Percentiles rank a stretch among this genome's conserved stretches.
phyloP scores from a whole-genome alignment of 495 filamentous ascomycete species.

The Aspergillus sclerotiicarbonarius region DNA sequence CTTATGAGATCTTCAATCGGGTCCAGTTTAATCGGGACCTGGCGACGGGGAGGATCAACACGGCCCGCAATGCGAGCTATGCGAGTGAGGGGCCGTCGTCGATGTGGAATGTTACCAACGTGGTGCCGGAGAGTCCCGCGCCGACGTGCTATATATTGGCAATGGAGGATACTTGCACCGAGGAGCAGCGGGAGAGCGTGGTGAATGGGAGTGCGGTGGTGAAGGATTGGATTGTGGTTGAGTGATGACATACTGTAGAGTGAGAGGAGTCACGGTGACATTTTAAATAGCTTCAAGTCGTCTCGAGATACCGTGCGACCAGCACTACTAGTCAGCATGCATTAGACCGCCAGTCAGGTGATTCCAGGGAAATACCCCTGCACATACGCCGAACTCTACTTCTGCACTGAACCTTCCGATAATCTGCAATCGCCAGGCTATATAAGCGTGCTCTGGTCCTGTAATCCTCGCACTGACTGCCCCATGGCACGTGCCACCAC shows the following conservation, averaged over 20 bases:
- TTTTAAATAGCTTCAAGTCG: no score
- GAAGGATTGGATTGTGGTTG: slow-evolving; percentile 49
- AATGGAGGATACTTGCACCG: slow-evolving; percentile 39
- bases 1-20: slow-evolving; percentile 55
- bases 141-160: slow-evolving; percentile 49
- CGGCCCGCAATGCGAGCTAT: slow-evolving; percentile 38
- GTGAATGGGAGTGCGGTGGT: slow-evolving; percentile 47
- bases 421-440: no score
- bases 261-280: no score
- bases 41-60: slow-evolving; percentile 52
- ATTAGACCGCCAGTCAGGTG: no score
- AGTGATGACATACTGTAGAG: background rate
- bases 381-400: no score
- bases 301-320: no score
- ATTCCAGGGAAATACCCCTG: no score
- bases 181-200: slow-evolving; percentile 47
- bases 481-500: no score
- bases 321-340: no score
- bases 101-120: slow-evolving; percentile 52
- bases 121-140: slow-evolving; percentile 35
- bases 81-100: slow-evolving; percentile 47
- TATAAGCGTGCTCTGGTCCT: no score
- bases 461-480: no score
- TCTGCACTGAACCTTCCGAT: no score
- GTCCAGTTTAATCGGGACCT: slow-evolving; percentile 53